Evolutionary conservation across 208 protist genomes (phyloP), one percentile per base, ranked within the genome.

Genomic region (Borovskyia barvae): DNA sequence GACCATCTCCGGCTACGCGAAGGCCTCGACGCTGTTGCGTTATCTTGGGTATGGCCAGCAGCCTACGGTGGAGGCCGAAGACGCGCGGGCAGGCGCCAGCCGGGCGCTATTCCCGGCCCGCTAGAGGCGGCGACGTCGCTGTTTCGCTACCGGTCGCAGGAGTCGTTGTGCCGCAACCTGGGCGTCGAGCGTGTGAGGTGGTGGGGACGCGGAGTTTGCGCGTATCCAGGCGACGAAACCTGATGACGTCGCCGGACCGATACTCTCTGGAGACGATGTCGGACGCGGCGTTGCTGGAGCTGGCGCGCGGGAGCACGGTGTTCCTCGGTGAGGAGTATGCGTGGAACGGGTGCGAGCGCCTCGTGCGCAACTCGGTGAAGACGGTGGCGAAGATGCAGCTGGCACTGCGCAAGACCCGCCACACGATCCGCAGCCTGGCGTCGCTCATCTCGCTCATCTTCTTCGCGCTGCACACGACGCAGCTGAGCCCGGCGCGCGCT

Each of bases 241-340:
- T 68, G 12, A 35, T 60, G 19, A 68, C 61, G 9, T 60, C 61
- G 3, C 48, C 61, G 7, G n/a, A 20, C 15, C n/a, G 50, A 20
- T 48, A 58, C 7, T 28, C 12, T 9, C 48, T 68, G 0, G n/a
- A n/a, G 5, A 29, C 25, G 11, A 50, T 52, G 50, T 24, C 30
- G 11, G 61, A 68, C 42, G 51, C 8, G 3, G 61, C 57, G 30
- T 33, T 68, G 11, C 25, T 58, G 7, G 17, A 37, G 5, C 0
- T 60, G 26, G 50, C 50, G 24, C 15, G 15, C 6, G 45, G 8
- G 8, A 9, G 19, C 5, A 66, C 32, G 22, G 33, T 25, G 6
- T 66, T 66, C 39, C 59, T 66, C 4, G 64, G 64, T 1, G 55
- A 71, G 28, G 64, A 71, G 55, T 71, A 64, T 43, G 17, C 29